These are phyloP conservation scores for Penicillium robsamsonii DNA, from an alignment of 495 filamentous ascomycete genomes.

Conservation along the genomic window DNA sequence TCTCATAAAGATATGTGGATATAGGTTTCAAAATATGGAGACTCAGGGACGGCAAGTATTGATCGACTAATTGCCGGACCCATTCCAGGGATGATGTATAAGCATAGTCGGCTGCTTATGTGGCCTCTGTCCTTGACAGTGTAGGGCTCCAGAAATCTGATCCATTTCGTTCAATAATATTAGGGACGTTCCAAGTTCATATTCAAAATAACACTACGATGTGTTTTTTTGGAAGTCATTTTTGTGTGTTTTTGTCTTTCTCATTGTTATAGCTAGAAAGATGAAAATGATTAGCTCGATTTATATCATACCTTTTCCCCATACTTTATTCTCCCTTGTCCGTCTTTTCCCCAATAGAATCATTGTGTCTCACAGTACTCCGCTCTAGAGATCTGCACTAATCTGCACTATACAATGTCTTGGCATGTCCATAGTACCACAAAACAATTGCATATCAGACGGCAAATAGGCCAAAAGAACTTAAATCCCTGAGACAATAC, in stretches of 20 bases:
- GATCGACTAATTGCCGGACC: no score
- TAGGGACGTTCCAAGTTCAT: not conserved
- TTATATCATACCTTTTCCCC: not conserved
- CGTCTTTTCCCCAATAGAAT: not conserved
- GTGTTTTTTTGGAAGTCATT: not conserved
- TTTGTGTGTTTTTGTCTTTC: not conserved
- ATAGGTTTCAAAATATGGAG: not conserved
- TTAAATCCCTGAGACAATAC: not conserved
- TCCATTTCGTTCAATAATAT: not conserved
- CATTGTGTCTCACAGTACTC: not conserved
- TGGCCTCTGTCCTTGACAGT: no score
- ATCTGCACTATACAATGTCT: slow-evolving; percentile 9
- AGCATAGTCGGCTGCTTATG: no score
- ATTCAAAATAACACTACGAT: not conserved
- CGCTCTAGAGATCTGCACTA: slow-evolving; percentile 1
- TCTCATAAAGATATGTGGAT: not conserved
- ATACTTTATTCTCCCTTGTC: not conserved
- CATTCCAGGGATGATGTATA: no score
- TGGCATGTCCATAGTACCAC: not conserved
- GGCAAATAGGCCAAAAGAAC: not conserved
- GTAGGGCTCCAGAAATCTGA: not conserved
- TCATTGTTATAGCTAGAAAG: not conserved
- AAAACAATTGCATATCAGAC: not conserved
- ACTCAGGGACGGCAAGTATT: no score
- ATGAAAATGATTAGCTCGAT: not conserved